Conservation (phyloP, 2,329 filamentous ascomycete genomes). For the Mycosphaerella arachidis region DNA sequence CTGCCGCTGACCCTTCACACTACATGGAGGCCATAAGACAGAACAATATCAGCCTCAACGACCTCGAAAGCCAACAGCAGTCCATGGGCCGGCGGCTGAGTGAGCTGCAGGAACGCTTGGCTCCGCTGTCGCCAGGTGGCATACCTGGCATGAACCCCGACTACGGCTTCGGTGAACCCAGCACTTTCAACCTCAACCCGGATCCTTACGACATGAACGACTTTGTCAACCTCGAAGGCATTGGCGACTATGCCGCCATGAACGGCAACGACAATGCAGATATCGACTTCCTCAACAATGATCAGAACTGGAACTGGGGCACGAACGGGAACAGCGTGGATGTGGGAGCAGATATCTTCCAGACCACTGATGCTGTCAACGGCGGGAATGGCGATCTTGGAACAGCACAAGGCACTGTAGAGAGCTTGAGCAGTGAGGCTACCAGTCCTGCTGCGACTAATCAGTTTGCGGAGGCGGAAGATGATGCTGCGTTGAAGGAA, state of each 20-base stretch:
- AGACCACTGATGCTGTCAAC: conserved; percentile 18
- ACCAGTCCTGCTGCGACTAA: conserved; percentile 32
- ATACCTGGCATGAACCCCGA: conserved; percentile 1
- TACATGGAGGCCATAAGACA: conserved; percentile 58
- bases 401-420: conserved; percentile 28
- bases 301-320: neutral
- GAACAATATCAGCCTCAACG: conserved; percentile 70
- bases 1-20: conserved; percentile 50
- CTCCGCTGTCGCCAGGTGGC: neutral
- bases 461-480: conserved; percentile 3
- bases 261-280: neutral
- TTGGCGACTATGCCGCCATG: neutral
- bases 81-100: conserved; percentile 5
- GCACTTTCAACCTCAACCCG: conserved; percentile 2
- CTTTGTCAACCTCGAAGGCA: conserved; percentile 2
- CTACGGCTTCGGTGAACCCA: conserved; percentile 2
- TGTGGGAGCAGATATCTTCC: conserved; percentile 8
- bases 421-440: conserved; percentile 39
- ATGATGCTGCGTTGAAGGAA: conserved; percentile 12
- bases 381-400: neutral
- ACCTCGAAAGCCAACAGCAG: conserved; percentile 71
- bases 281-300: neutral
- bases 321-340: neutral
- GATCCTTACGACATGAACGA: conserved; percentile 3
- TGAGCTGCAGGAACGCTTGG: neutral